A percentile compares a stretch with the other conserved stretches of the same genome.
These are phyloP conservation scores for Phaseolus coccineus DNA, from an alignment of 331 rosid species.

Conservation along the genomic window DNA sequence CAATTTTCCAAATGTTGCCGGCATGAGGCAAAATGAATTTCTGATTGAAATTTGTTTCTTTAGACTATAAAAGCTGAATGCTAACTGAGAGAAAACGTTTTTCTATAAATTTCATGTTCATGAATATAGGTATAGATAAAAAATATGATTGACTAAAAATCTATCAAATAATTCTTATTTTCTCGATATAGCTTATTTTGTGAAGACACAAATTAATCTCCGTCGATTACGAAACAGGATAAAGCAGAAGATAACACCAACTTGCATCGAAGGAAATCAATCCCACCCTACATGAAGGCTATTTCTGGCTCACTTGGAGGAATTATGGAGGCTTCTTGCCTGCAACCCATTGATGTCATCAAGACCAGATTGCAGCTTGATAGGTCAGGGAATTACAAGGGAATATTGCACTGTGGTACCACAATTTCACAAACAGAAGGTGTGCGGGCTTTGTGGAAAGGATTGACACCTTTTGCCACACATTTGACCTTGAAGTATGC, in stretches of 20 bases:
- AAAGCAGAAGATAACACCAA: constrained; percentile 42
- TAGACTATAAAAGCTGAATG: constrained; percentile 13
- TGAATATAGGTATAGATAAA: too few species aligned
- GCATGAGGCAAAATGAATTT: constrained; percentile 18
- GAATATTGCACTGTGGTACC: constrained; percentile 85
- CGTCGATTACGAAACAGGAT: constrained; percentile 47
- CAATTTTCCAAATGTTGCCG: background rate
- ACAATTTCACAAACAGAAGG: constrained; percentile 81
- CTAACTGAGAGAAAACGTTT: constrained; percentile 22
- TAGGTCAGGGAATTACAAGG: constrained; percentile 79
- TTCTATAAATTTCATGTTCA: background rate
- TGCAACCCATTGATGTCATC: constrained; percentile 96
- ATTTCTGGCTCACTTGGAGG: constrained; percentile 90
- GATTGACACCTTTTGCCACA: constrained; percentile 94
- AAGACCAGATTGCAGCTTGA: constrained; percentile 98
- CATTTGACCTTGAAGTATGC: constrained; percentile 92
- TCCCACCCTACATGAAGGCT: constrained; percentile 90
- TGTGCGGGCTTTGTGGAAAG: constrained; percentile 93
- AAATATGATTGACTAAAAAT: too few species aligned
- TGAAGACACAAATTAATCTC: background rate
- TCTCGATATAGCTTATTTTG: background rate
- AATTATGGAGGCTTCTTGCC: constrained; percentile 83
- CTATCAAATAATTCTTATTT: too few species aligned
- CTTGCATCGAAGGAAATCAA: constrained; percentile 51
- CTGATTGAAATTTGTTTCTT: background rate